These are phyloP conservation scores for Salix brachista DNA, from an alignment of 345 rosid genomes.

Conservation along the genomic window DNA sequence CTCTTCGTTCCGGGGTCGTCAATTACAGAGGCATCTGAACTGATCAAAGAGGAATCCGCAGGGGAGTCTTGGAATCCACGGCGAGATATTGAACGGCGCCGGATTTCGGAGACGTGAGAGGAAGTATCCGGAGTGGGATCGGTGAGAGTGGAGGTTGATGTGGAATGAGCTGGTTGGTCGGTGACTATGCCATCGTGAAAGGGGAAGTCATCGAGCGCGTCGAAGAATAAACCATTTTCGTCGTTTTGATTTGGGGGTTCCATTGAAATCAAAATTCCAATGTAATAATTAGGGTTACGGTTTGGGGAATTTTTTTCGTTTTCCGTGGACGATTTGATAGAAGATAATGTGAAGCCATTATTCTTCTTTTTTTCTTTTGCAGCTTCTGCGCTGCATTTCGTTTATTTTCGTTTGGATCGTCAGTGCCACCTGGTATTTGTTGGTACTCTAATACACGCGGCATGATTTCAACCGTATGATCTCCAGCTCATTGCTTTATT, in stretches of 20 bases:
- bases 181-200: conserved; percentile 39
- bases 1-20: neutral
- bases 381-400: neutral
- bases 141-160: conserved; percentile 20
- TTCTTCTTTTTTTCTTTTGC: neutral
- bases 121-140: conserved; percentile 8
- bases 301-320: neutral
- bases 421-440: neutral
- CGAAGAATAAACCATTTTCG: conserved; percentile 40
- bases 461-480: neutral
- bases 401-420: neutral
- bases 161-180: conserved; percentile 28
- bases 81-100: conserved; percentile 28
- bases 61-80: neutral
- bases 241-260: conserved; percentile 14
- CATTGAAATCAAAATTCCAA: conserved; percentile 15
- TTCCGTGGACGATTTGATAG: neutral
- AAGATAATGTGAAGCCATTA: neutral
- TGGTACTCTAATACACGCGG: neutral
- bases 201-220: conserved; percentile 55
- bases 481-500: neutral
- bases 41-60: conserved; percentile 8
- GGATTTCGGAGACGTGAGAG: conserved; percentile 30
- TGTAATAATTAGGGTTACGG: conserved; percentile 5
- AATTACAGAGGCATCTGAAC: neutral